Evolutionary conservation across 805 yeast species (phyloP), one percentile per base, ranked within the genome.

Genomic region (Wickerhamiella slavikovae): DNA sequence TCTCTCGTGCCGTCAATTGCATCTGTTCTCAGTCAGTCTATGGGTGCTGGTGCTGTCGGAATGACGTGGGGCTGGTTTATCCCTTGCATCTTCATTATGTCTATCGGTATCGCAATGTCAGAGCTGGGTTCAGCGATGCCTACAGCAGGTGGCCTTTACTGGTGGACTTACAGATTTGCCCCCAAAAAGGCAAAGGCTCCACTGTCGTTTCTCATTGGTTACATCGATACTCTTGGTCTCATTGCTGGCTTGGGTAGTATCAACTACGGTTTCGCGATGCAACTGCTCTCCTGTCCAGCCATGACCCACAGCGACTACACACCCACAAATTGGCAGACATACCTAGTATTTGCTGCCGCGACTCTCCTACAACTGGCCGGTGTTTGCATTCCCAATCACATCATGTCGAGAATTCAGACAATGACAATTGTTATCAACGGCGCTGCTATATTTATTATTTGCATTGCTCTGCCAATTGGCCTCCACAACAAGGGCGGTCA

Each of bases 51-150:
- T 5, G 67, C 76, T 0, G 68, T 60, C 11, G 66, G 70, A 3
- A 57, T 69, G 30, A 55, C 69, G 3, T 73, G 80, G 80, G 76
- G 78, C 26, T 73, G 82, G 82, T 48, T 68, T 29, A 41, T 66
- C 11, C 59, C 75, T 18, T 60, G 68, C 6, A 34, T 56, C 10
- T 66, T 68, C 39, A 67, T 71, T 29, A 43, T 69, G 27, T 43
- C 55, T 11, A 59, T 68, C 15, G 78, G 77, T 15, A 37, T 61
- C 5, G 56, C 71, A 9, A 63, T 73, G 69, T 57, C 75, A 3
- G 72, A 70, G 40, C 46, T 70, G 38, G 75, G 72, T 1, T 60
- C 70, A 18, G 63, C 77, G 3, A 62, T 69, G 37, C 80, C 83
- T 18, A 71, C 80, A 0, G 66, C 75, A 15, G 80, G 80, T 31